phyloP scores from a whole-genome alignment of 768 basidiomycete genomes.

The Punctularia strigosozonata region DNA sequence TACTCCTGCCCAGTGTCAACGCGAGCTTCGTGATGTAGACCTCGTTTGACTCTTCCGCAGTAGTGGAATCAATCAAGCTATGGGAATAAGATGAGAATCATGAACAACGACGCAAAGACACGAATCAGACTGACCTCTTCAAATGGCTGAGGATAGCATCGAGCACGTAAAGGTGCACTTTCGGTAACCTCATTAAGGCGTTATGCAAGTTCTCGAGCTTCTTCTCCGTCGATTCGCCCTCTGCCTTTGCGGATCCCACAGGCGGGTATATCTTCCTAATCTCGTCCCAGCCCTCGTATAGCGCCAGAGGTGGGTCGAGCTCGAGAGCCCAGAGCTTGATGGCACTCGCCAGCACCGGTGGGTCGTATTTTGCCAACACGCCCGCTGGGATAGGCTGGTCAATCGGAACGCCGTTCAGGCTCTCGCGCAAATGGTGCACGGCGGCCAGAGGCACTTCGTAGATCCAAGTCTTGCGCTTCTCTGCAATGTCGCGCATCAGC shows the following conservation, averaged over 20 bases:
- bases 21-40: conserved; percentile 82
- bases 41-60: conserved; percentile 59
- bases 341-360: conserved; percentile 75
- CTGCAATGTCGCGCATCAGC: conserved; percentile 23
- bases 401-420: conserved; percentile 61
- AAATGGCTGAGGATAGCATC: conserved; percentile 72
- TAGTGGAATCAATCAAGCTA: conserved; percentile 63
- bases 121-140: conserved; percentile 36
- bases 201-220: conserved; percentile 48
- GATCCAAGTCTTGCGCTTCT: conserved; percentile 87
- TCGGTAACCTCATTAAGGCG: conserved; percentile 60
- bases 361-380: conserved; percentile 65
- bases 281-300: conserved; percentile 91
- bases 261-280: conserved; percentile 77
- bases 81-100: conserved; percentile 1
- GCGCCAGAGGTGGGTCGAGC: conserved; percentile 72
- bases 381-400: conserved; percentile 36
- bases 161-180: conserved; percentile 70
- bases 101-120: background rate
- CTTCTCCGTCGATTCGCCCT: conserved; percentile 43
- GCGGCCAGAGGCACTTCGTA: conserved; percentile 84
- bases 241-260: conserved; percentile 38
- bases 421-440: conserved; percentile 78
- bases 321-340: conserved; percentile 90
- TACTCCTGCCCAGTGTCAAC: conserved; percentile 77